These are phyloP conservation scores for Pseudocercospora fijiensis DNA, from an alignment of 2,329 filamentous ascomycete genomes.

Conservation along the genomic window DNA sequence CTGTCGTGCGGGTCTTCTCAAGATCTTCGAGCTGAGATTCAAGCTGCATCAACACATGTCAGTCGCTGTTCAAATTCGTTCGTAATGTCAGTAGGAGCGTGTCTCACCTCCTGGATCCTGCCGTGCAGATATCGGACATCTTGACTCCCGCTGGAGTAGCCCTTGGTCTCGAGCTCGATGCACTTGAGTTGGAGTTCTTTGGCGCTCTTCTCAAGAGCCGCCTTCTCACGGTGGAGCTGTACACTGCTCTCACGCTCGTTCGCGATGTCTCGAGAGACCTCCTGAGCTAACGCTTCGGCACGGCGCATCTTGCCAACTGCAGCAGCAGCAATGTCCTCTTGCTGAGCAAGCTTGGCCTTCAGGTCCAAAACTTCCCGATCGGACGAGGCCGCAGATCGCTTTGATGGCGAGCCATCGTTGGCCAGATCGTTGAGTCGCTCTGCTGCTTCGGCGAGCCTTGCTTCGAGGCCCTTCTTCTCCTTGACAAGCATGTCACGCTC, in stretches of 20 bases:
- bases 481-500: conserved; percentile 82
- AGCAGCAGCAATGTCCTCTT: conserved; percentile 87
- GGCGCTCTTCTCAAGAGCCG: conserved; percentile 79
- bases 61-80: conserved; percentile 30
- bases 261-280: conserved; percentile 90
- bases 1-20: conserved; percentile 75
- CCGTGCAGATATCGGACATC: conserved; percentile 94
- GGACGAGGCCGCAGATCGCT: conserved; percentile 83
- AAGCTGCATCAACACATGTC: conserved; percentile 33
- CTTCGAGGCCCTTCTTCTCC: conserved; percentile 87
- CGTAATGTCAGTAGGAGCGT: not conserved
- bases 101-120: conserved; percentile 84
- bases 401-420: conserved; percentile 76
- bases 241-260: conserved; percentile 79
- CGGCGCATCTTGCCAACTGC: conserved; percentile 97
- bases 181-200: conserved; percentile 88
- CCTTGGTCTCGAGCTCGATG: conserved; percentile 94
- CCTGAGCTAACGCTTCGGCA: conserved; percentile 79
- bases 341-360: conserved; percentile 82
- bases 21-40: conserved; percentile 73
- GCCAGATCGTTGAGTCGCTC: conserved; percentile 79
- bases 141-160: conserved; percentile 89
- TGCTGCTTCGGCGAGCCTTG: conserved; percentile 81
- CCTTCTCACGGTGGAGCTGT: conserved; percentile 85
- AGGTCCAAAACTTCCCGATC: conserved; percentile 88